Base-by-base conservation (phyloP, 176 grass and related monocot species). In the Elaeis guineensis region DNA sequence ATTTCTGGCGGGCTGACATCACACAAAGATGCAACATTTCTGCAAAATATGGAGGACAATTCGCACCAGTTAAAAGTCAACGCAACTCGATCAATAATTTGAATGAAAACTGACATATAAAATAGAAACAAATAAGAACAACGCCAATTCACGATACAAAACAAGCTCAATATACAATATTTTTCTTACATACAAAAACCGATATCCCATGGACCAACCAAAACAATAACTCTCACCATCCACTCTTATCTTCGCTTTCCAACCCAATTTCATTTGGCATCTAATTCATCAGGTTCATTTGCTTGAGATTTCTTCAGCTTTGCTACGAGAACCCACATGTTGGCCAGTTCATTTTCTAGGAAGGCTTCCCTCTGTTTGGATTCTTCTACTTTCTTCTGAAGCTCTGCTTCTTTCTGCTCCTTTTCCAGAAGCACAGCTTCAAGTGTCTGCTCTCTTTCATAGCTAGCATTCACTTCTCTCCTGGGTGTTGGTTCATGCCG, bases 241-340 rank as follows among this genome's bases (percentile, higher is more conserved):
- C 25, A 16, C 11, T 21, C 24, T 75, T 30, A 75, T 24, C 30
- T 68, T 69, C 16, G 62, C 18, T 17, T 80, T 71, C 63, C 35
- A 44, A 44, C 35, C 8, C 35, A 44, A 44, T 44, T 12, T 72
- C 64, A 77, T 29, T 72, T 83, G 56, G 56, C 65, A 30, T 69
- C 82, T 2, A 67, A 78, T 84, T 79, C 69, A 51, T 76, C 79
- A 22, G 73, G 62, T 44, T 76, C 81, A 69, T 67, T 74, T 58
- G 74, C 87, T 59, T 82, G 79, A 57, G 82, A 73, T 49, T 86
- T 98, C 71, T 89, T 99, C 64, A 92, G 59, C 75, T 99, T 98
- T 0, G 94, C 85, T 56, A 99, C 88, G 50, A 84, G 73, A 72
- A 99, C 88, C 88, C 94, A 99, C 94, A 99, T 99, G 71, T 93